phyloP scores from a whole-genome alignment of 2,329 filamentous ascomycete genomes.

The Diplocarpon mali region DNA sequence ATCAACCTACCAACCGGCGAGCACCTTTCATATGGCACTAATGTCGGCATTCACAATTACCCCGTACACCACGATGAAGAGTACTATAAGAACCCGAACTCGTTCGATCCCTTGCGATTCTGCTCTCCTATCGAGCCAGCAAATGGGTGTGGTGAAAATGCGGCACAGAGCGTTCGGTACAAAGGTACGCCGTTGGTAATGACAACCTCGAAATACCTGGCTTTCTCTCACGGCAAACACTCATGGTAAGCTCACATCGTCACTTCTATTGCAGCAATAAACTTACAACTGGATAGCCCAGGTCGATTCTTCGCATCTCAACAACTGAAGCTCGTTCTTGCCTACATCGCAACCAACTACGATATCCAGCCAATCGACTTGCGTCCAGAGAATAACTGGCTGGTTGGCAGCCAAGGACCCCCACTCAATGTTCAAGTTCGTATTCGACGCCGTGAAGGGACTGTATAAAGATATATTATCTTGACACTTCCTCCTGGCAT shows the following conservation, averaged over 20 bases:
- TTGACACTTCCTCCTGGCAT: too few species aligned
- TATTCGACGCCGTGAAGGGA: slow-evolving; percentile 17
- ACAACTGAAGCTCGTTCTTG: slow-evolving; percentile 21
- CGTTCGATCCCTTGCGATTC: slow-evolving; percentile 17
- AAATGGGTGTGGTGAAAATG: background rate
- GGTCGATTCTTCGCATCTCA: slow-evolving; percentile 20
- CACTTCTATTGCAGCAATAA: slow-evolving; percentile 10
- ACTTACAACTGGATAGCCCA: slow-evolving; percentile 17
- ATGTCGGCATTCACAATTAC: slow-evolving; percentile 25
- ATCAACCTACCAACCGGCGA: slow-evolving; percentile 32
- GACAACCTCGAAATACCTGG: slow-evolving; percentile 18
- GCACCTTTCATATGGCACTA: slow-evolving; percentile 27
- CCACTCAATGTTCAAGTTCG: slow-evolving; percentile 24
- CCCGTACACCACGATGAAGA: slow-evolving; percentile 17
- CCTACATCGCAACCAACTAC: slow-evolving; percentile 19
- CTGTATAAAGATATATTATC: background rate
- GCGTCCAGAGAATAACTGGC: slow-evolving; percentile 27
- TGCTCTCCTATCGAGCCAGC: background rate
- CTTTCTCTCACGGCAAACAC: slow-evolving; percentile 25
- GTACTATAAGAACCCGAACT: slow-evolving; percentile 10
- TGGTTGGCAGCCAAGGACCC: slow-evolving; percentile 23
- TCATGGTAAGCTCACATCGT: slow-evolving; percentile 19
- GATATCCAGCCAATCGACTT: slow-evolving; percentile 17
- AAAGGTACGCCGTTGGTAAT: slow-evolving; percentile 18
- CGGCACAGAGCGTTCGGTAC: slow-evolving; percentile 1